Evolutionary conservation across 2,329 filamentous ascomycete species (phyloP).

Genomic region (Scedosporium boydii): DNA sequence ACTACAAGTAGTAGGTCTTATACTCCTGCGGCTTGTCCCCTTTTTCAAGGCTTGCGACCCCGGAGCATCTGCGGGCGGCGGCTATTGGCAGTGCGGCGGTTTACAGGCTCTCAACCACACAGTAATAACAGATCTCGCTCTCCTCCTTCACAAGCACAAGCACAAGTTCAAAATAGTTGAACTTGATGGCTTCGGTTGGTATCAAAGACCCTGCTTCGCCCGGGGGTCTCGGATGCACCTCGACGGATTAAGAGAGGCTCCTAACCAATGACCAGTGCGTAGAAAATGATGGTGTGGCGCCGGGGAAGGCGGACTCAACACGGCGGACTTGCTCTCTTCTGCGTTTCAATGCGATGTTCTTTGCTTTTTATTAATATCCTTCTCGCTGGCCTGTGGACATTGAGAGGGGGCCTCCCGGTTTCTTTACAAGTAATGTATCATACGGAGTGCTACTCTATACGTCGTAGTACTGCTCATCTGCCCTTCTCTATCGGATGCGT

Average conservation of each 20-base stretch:
- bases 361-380: background rate
- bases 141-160: background rate
- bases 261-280: background rate
- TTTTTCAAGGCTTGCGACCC: too few species aligned
- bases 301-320: background rate
- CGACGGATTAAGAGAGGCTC: background rate
- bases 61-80: too few species aligned
- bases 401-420: too few species aligned
- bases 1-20: too few species aligned
- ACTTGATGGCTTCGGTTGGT: background rate
- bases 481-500: too few species aligned
- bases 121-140: too few species aligned
- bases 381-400: background rate
- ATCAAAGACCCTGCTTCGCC: background rate
- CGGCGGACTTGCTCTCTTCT: background rate
- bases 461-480: too few species aligned
- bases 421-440: too few species aligned
- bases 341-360: background rate
- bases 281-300: background rate
- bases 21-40: too few species aligned
- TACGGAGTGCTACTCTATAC: too few species aligned
- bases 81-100: too few species aligned
- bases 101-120: too few species aligned
- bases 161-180: background rate
- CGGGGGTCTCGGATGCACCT: background rate